phyloP scores from a whole-genome alignment of 2,329 filamentous ascomycete species.

The Fusarium dlaminii region DNA sequence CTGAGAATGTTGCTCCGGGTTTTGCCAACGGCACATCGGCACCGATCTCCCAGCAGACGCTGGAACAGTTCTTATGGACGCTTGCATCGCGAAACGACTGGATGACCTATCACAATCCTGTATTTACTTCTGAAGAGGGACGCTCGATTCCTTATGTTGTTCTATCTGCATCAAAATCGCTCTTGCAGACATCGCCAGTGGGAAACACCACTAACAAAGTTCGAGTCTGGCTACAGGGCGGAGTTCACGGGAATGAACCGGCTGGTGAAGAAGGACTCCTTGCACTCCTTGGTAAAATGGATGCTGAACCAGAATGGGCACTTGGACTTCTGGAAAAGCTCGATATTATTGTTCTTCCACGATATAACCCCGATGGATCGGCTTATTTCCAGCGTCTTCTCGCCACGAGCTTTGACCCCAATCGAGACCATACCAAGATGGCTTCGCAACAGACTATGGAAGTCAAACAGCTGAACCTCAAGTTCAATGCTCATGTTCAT shows the following conservation, averaged over 20 bases:
- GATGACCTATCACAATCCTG: constrained; percentile 27
- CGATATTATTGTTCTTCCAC: constrained; percentile 45
- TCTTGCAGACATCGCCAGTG: not conserved
- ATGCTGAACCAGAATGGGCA: constrained; percentile 44
- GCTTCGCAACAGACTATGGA: constrained; percentile 45
- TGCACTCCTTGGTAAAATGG: constrained; percentile 44
- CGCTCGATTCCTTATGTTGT: constrained; percentile 29
- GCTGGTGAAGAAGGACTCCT: constrained; percentile 45
- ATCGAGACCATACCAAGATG: constrained; percentile 47
- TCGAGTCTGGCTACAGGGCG: constrained; percentile 46
- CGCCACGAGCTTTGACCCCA: constrained; percentile 45
- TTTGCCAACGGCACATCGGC: constrained; percentile 25
- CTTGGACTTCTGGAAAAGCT: constrained; percentile 39
- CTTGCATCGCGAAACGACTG: constrained; percentile 12
- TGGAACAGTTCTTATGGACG: constrained; percentile 11
- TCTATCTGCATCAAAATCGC: not conserved
- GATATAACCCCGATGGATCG: constrained; percentile 48
- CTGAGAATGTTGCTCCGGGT: not conserved
- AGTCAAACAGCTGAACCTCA: constrained; percentile 42
- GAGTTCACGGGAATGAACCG: constrained; percentile 47
- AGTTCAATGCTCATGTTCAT: constrained; percentile 44
- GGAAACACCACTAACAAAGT: constrained; percentile 36
- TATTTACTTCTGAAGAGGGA: constrained; percentile 25
- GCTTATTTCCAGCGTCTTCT: constrained; percentile 46
- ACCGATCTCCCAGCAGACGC: constrained; percentile 3